phyloP scores from a whole-genome alignment of 169 alveolate genomes.

The Plasmodium ovale region DNA sequence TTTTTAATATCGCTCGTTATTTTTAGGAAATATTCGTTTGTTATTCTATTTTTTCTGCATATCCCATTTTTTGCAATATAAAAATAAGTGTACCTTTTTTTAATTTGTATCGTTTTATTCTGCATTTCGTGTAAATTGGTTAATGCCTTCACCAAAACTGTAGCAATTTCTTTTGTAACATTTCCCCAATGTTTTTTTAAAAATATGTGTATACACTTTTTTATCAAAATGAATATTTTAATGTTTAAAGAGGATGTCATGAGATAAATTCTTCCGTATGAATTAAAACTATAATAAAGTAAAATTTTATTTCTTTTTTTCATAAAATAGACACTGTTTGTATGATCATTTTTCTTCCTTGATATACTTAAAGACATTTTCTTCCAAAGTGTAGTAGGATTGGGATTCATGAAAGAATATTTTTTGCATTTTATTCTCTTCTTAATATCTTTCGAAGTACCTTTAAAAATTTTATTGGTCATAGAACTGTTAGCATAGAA shows the following conservation, averaged over 20 bases:
- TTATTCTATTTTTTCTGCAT: constrained; percentile 25
- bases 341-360: not conserved
- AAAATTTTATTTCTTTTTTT: constrained; percentile 7
- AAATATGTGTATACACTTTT: constrained; percentile 10
- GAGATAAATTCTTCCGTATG: constrained; percentile 6
- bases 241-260: constrained; percentile 37
- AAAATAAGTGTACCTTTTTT: constrained; percentile 42
- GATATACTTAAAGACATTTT: no score
- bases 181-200: constrained; percentile 1
- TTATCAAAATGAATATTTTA: constrained; percentile 39
- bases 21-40: constrained; percentile 32
- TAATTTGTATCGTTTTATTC: constrained; percentile 11
- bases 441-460: not conserved
- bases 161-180: not conserved
- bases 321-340: not conserved
- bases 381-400: no score
- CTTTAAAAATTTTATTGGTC: constrained; percentile 15
- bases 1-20: constrained; percentile 30
- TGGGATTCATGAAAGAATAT: no score
- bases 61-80: constrained; percentile 5
- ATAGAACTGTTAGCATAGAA: constrained; percentile 31
- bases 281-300: constrained; percentile 14
- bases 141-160: constrained; percentile 12
- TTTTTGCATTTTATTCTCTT: not conserved
- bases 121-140: constrained; percentile 28